Percentiles rank a stretch among this genome's conserved stretches.
These are phyloP conservation scores for Calonectria hawksworthii DNA, from an alignment of 2,329 filamentous ascomycete genomes.

Conservation along the genomic window DNA sequence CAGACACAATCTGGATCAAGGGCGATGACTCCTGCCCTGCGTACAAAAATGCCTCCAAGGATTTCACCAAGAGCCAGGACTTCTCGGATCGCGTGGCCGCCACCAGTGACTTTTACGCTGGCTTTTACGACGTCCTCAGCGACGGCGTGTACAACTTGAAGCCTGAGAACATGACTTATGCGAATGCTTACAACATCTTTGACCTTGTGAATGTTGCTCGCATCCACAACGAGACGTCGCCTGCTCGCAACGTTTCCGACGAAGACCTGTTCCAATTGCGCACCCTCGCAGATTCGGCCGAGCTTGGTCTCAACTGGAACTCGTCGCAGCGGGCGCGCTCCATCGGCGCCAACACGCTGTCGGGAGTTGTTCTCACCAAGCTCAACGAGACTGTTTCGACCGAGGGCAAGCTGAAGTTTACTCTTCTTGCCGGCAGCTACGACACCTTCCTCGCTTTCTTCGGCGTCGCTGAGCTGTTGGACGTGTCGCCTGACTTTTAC, in stretches of 20 bases:
- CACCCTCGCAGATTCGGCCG: constrained; percentile 50
- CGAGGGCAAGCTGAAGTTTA: constrained; percentile 51
- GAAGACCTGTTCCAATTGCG: constrained; percentile 50
- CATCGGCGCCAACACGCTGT: constrained; percentile 50
- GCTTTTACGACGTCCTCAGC: constrained; percentile 47
- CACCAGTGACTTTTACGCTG: constrained; percentile 49
- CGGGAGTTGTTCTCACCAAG: constrained; percentile 48
- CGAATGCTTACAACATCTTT: constrained; percentile 54
- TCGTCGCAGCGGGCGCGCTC: constrained; percentile 45
- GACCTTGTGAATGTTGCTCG: constrained; percentile 53
- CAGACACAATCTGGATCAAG: constrained; percentile 55
- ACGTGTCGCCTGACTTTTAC: constrained; percentile 47
- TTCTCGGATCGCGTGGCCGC: constrained; percentile 44
- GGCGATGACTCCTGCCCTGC: constrained; percentile 52
- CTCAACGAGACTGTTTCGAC: constrained; percentile 49
- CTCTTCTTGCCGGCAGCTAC: constrained; percentile 52
- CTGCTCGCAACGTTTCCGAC: constrained; percentile 49
- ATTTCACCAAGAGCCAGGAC: constrained; percentile 46
- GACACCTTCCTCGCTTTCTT: constrained; percentile 55
- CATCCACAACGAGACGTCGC: constrained; percentile 49
- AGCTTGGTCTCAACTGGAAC: constrained; percentile 51
- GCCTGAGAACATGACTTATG: constrained; percentile 50
- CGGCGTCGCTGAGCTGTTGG: constrained; percentile 45
- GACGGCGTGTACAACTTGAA: constrained; percentile 49
- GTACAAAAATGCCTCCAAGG: constrained; percentile 42